A percentile compares a stretch with the other conserved stretches of the same genome.
Evolutionary conservation across 2,329 filamentous ascomycete species (phyloP).

Genomic region (Cladorrhinum sp.): DNA sequence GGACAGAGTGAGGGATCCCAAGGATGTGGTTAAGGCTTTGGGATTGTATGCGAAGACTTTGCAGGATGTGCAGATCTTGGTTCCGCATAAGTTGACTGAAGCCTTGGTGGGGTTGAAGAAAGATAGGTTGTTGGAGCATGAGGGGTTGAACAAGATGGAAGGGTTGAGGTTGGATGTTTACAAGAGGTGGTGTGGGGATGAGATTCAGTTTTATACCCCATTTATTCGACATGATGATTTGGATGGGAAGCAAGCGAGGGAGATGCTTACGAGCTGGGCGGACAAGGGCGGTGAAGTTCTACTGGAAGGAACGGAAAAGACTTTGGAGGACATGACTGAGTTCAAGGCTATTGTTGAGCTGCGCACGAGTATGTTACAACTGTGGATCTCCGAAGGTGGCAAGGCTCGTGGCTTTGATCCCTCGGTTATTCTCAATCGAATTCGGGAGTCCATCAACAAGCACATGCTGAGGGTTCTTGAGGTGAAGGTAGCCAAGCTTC

Average conservation of each 20-base stretch:
- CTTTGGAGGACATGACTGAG: conserved; percentile 58
- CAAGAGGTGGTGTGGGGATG: conserved; percentile 75
- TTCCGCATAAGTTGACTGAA: conserved; percentile 69
- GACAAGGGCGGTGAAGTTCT: conserved; percentile 57
- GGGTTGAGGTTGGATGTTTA: conserved; percentile 75
- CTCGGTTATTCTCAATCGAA: conserved; percentile 62
- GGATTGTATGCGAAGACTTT: conserved; percentile 74
- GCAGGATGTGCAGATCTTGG: conserved; percentile 70
- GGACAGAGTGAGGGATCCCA: conserved; percentile 35
- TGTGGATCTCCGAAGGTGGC: conserved; percentile 70
- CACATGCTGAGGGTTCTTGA: conserved; percentile 64
- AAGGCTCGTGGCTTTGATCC: conserved; percentile 65
- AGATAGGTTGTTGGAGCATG: conserved; percentile 68
- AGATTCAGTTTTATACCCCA: conserved; percentile 80
- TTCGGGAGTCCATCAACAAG: conserved; percentile 67
- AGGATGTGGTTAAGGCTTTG: conserved; percentile 62
- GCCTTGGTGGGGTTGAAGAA: conserved; percentile 67
- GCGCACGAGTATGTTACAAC: conserved; percentile 66
- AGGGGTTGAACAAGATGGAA: conserved; percentile 61
- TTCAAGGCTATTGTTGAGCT: conserved; percentile 68
- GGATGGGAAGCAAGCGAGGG: conserved; percentile 56
- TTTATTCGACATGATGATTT: conserved; percentile 82
- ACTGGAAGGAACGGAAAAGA: conserved; percentile 58
- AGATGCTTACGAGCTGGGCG: conserved; percentile 63
- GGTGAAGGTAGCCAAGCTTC: conserved; percentile 60